Conservation (phyloP, 1,284 basidiomycete genomes). For the Fomitopsis schrenkii region DNA sequence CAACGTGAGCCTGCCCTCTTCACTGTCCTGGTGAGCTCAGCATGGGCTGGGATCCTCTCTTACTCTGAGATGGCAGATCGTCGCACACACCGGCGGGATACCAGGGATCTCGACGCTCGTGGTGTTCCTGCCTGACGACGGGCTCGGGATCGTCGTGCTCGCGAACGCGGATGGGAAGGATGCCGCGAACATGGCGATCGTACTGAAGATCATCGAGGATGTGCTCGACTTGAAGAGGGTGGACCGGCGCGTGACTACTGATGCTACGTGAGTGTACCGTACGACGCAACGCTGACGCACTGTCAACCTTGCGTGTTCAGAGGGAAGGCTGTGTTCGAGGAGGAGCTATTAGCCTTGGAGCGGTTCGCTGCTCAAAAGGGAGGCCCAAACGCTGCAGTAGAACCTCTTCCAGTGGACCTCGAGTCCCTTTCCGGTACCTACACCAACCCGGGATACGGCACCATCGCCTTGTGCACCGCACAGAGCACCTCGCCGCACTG, state of each 20-base stretch:
- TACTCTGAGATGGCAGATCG: constrained; percentile 10
- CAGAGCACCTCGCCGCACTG: constrained; percentile 23
- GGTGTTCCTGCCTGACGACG: constrained; percentile 23
- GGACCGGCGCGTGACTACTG: background rate
- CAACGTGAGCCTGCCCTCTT: constrained; percentile 14
- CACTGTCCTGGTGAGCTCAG: too few species aligned
- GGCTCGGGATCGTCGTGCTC: constrained; percentile 37
- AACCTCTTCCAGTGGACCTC: constrained; percentile 21
- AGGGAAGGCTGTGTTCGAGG: background rate
- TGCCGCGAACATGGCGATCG: constrained; percentile 23
- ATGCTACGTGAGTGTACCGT: background rate
- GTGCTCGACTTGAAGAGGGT: constrained; percentile 9
- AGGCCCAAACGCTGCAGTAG: background rate
- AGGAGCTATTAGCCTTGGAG: background rate
- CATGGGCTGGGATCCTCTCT: too few species aligned
- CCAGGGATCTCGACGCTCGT: constrained; percentile 37
- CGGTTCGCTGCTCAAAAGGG: background rate
- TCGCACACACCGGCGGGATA: constrained; percentile 19
- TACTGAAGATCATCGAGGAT: constrained; percentile 14
- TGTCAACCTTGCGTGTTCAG: background rate
- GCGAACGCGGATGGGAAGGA: constrained; percentile 38
- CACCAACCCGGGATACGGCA: constrained; percentile 29
- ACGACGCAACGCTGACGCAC: background rate
- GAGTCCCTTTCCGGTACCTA: constrained; percentile 31
- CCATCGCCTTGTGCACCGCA: constrained; percentile 30